Percentiles rank a stretch among this genome's conserved stretches.
Evolutionary conservation across 2,329 filamentous ascomycete genomes (phyloP).

Genomic region (Huntiella moniliformis): DNA sequence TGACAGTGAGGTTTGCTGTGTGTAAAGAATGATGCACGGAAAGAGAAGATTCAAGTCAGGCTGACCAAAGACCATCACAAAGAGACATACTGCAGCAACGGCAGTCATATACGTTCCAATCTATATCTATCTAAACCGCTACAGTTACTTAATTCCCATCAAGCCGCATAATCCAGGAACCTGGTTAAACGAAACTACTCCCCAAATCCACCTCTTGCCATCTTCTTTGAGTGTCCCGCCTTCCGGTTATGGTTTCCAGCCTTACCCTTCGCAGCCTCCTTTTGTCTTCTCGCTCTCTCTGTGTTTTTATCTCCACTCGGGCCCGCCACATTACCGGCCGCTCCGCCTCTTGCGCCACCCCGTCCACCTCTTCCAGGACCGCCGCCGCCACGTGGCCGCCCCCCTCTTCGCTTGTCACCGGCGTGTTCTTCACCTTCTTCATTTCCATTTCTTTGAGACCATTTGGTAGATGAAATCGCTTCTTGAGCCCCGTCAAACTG

Average conservation of each 20-base stretch:
- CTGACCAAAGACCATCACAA: too few species aligned
- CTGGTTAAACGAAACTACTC: not conserved
- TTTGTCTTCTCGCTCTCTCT: conserved; percentile 12
- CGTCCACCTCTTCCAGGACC: not conserved
- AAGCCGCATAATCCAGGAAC: too few species aligned
- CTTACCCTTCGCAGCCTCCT: conserved; percentile 12
- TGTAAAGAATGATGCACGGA: too few species aligned
- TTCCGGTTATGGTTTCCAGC: conserved; percentile 1
- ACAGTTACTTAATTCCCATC: too few species aligned
- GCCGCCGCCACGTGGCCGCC: not conserved
- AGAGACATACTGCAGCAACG: too few species aligned
- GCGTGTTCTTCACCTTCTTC: conserved; percentile 2
- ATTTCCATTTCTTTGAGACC: conserved; percentile 18
- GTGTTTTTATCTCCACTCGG: not conserved
- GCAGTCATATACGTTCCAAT: too few species aligned
- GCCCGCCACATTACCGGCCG: not conserved
- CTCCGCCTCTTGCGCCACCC: not conserved
- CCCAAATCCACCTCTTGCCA: conserved; percentile 17
- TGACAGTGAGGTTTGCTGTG: too few species aligned
- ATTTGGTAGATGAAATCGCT: conserved; percentile 46
- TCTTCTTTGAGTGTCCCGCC: conserved; percentile 1
- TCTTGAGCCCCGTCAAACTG: conserved; percentile 48
- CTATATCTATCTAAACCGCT: too few species aligned
- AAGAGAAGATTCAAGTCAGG: too few species aligned
- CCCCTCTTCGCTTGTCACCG: not conserved